Conservation (phyloP, 768 basidiomycete species). For the Galerina sulciceps region DNA sequence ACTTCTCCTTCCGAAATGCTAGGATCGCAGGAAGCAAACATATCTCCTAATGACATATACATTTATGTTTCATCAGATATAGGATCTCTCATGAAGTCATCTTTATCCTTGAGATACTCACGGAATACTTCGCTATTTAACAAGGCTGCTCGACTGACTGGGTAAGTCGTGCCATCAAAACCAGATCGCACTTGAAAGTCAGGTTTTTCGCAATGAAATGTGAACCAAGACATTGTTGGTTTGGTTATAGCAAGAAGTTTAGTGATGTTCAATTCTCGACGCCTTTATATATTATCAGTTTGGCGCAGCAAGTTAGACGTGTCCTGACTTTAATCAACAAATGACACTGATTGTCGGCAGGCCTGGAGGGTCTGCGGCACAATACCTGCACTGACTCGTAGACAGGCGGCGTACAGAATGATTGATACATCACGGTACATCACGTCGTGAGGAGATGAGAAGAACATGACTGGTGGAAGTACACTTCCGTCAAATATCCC, state of each 20-base stretch:
- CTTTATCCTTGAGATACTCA: slow-evolving; percentile 33
- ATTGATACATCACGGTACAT: slow-evolving; percentile 30
- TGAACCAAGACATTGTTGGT: slow-evolving; percentile 31
- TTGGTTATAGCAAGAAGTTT: background rate
- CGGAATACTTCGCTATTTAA: slow-evolving; percentile 66
- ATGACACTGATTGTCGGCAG: slow-evolving; percentile 5
- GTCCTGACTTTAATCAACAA: slow-evolving; percentile 4
- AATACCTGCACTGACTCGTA: slow-evolving; percentile 8
- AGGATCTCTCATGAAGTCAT: background rate
- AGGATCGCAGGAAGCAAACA: slow-evolving; percentile 65
- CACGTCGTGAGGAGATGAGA: slow-evolving; percentile 27
- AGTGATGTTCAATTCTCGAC: slow-evolving; percentile 3
- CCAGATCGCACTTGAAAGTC: slow-evolving; percentile 62
- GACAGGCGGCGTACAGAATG: slow-evolving; percentile 20
- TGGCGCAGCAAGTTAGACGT: slow-evolving; percentile 25
- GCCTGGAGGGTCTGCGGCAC: slow-evolving; percentile 1
- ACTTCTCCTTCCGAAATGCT: slow-evolving; percentile 22
- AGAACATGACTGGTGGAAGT: slow-evolving; percentile 30
- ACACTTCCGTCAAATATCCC: slow-evolving; percentile 39
- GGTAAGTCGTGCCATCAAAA: slow-evolving; percentile 52
- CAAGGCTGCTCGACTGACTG: slow-evolving; percentile 53
- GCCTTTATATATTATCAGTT: slow-evolving; percentile 10
- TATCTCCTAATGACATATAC: slow-evolving; percentile 50
- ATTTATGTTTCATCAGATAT: slow-evolving; percentile 5
- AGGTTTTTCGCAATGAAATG: slow-evolving; percentile 50